Base-by-base conservation (phyloP, 2,329 filamentous ascomycete genomes). In the Aspergillus caelatus region DNA sequence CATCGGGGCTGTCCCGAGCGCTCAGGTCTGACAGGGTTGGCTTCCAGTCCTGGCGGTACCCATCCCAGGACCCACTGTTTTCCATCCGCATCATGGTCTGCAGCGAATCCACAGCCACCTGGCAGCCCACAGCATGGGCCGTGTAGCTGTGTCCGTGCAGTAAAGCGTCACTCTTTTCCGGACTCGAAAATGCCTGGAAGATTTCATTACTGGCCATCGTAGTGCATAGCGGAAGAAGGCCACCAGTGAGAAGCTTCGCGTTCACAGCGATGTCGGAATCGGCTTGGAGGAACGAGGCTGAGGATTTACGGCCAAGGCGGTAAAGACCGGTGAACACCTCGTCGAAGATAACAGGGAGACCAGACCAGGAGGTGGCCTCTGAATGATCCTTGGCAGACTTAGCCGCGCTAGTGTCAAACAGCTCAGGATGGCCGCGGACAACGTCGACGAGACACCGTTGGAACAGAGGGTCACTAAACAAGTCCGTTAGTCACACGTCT, bases 311-410 rank as follows among this genome's bases (percentile, higher is more conserved):
- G 2, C 93, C 92, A 0, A 96, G 87, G 14, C 93, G 91, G 75
- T 94, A 94, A 5, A 96, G 81, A 1, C 92, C 92, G 0, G 92
- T 94, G 77, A 96, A 96, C 41, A 96, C 92, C 74, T 96, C 93
- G 73, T 96, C 92, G 67, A 93, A 92, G 68, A 96, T 83, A 45
- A 96, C 80, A 0, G 93, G 92, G 4, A 96, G 84, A 2, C 92
- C 91, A 1, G 83, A 82, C 92, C 92, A 96, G 21, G 71, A 68
- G 59, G 71, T 64, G 8, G 56, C 57, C 34, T 26, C 45, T 16
- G 59, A n/a, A 45, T 23, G 41, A 28, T 43, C n/a, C 43, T 50
- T 12, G 59, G 66, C 52, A 61, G 64, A 26, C 6, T 60, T 64
- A 54, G 60, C 62, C 43, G 79, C 76, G 8, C 59, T 64, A 52